Percentiles rank a stretch among this genome's conserved stretches.
Evolutionary conservation across 768 basidiomycete species (phyloP).

Genomic region (Cystobasidium tubakii): DNA sequence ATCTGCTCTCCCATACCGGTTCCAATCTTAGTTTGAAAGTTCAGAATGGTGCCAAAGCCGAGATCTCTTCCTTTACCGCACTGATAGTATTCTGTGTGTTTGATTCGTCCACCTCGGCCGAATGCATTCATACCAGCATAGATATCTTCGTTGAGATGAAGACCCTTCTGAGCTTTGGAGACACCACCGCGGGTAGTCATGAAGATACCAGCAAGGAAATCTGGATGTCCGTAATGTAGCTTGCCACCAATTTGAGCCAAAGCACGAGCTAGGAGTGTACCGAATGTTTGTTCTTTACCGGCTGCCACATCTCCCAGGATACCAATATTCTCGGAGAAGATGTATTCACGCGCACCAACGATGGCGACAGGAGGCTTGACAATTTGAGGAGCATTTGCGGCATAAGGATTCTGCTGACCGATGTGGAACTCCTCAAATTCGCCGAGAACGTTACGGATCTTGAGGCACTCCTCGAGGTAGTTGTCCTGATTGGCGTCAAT

Average conservation of each 20-base stretch:
- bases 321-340: conserved; percentile 99
- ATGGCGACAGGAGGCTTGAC: conserved; percentile 85
- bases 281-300: conserved; percentile 99
- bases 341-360: conserved; percentile 97
- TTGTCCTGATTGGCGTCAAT: conserved; percentile 99
- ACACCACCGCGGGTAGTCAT: conserved; percentile 98
- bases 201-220: conserved; percentile 95
- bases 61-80: conserved; percentile 71
- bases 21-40: conserved; percentile 99
- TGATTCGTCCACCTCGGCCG: conserved; percentile 92
- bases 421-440: conserved; percentile 92
- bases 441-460: conserved; percentile 94
- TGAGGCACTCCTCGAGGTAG: conserved; percentile 98
- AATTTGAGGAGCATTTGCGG: conserved; percentile 71
- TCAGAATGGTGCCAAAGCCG: conserved; percentile 96
- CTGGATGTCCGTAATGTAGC: conserved; percentile 97
- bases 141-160: conserved; percentile 99
- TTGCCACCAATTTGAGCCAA: conserved; percentile 98
- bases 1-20: conserved; percentile 99
- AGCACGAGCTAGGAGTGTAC: conserved; percentile 88
- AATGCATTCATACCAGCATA: conserved; percentile 99
- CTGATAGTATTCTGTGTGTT: conserved; percentile 99
- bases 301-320: conserved; percentile 97
- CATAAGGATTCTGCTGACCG: conserved; percentile 80
- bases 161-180: conserved; percentile 96